Evolutionary conservation across 2,329 filamentous ascomycete genomes (phyloP), one percentile per base, ranked within the genome.

Genomic region (Purpureocillium lavendulum): DNA sequence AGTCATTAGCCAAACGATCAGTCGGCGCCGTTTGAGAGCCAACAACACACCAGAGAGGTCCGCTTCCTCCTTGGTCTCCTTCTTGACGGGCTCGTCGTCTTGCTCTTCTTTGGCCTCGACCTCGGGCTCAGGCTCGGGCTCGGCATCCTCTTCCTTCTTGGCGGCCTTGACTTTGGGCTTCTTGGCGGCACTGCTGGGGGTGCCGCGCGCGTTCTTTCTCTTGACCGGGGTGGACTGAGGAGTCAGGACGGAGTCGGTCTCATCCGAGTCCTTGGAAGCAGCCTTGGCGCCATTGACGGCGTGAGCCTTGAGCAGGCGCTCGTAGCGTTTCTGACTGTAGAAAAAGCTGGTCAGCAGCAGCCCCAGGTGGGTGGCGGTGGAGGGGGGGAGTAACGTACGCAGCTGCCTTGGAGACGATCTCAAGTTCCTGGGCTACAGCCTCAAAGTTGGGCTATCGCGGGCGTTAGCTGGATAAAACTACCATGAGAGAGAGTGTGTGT

Each of bases 271-370:
- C 33, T 45, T 50, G 34, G 35, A 7, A n/a, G 41, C 14, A 11
- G 39, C 30, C 38, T 43, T 49, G 43, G 35, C 29, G 18, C 67
- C 69, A 46, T n/a, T 49, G 36, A 80, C 72, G 18, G 67, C 69
- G 46, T 80, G 65, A 8, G 70, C 61, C 54, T 80, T 80, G 60
- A 82, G 66, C 53, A 85, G 69, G 26, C 80, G 73, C 57, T 82
- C 77, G 51, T 81, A 84, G 49, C 80, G 67, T 60, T 84, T 84
- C 45, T 78, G 73, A 2, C 81, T 84, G 51, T 44, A 41, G 14
- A 7, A 26, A 26, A 13, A 30, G 17, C 36, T 9, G 21, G 8
- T 26, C 4, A 12, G 24, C 29, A 9, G 29, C 4, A 12, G 24
- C 29, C 3, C 2, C 15, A n/a, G 9, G 2, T 13, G n/a, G 4